Percentiles rank a stretch among this genome's conserved stretches.
These are phyloP conservation scores for Paramecium pentaurelia DNA, from an alignment of 73 alveolate genomes.

Conservation along the genomic window DNA sequence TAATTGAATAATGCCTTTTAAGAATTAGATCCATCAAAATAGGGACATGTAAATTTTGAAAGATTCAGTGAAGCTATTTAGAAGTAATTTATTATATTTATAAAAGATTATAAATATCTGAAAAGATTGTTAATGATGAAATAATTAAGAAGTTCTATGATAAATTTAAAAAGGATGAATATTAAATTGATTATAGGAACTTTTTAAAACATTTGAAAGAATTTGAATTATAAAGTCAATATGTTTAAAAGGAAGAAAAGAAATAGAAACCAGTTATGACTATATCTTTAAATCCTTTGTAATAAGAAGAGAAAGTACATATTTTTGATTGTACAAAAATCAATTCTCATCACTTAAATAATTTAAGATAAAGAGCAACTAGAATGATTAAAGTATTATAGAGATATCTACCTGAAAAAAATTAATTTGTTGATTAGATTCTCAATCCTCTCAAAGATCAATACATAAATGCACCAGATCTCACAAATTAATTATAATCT, in stretches of 20 bases:
- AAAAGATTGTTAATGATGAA: conserved; percentile 33
- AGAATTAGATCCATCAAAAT: conserved; percentile 12
- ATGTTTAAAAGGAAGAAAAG: not conserved
- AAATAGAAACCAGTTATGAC: not conserved
- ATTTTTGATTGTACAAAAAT: conserved; percentile 46
- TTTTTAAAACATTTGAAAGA: conserved; percentile 52
- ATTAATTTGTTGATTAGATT: not conserved
- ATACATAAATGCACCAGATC: not conserved
- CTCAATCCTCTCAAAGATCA: not conserved
- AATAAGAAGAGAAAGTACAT: conserved; percentile 31
- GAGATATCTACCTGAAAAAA: conserved; percentile 45
- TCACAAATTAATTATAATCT: conserved; percentile 11
- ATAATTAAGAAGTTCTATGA: conserved; percentile 15
- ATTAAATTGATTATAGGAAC: conserved; percentile 41
- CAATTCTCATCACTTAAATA: conserved; percentile 42
- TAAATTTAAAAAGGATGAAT: conserved; percentile 52
- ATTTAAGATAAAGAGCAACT: conserved; percentile 48
- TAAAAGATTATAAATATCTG: conserved; percentile 29
- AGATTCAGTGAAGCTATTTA: conserved; percentile 43
- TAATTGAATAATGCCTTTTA: not conserved
- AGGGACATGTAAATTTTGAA: conserved; percentile 56
- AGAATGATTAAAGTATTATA: conserved; percentile 35
- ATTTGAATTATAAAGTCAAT: conserved; percentile 4
- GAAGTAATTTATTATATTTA: not conserved
- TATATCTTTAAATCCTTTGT: not conserved